Evolutionary conservation across 139 green algal genomes (phyloP), one percentile per base, ranked within the genome.

Genomic region (Gonium pectorale): DNA sequence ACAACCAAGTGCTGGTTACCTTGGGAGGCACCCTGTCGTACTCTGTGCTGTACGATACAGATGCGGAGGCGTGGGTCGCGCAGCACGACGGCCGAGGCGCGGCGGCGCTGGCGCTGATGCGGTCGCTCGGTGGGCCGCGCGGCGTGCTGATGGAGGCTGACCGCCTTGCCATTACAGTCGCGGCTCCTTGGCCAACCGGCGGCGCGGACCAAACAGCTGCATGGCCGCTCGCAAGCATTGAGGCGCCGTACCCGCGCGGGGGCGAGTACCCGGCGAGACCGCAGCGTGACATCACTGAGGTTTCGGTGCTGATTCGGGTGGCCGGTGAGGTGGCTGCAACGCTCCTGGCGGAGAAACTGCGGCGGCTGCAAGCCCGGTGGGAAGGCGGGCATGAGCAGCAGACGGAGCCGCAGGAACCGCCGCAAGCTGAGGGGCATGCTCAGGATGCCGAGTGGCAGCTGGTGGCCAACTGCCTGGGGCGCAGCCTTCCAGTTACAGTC

Each of bases 401-500:
- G 67, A 38, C 2, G 38, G 38, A 11, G 66, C 37, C 7, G 37
- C 63, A 70, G 63, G n/a, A 43, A 4, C 67, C 11, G 38, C 9
- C 56, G 67, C 40, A 75, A 31, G 8, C 3, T 40, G 27, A 46
- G 24, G 27, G 13, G 0, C 73, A 69, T n/a, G 73, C 38, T 13
- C 40, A 3, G 4, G 29, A 11, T 27, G 73, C 54, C 37, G 54
- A 38, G 26, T 81, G 37, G 37, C 54, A 82, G 8, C 41, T 82
- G 40, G 59, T 82, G 40, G 75, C 75, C 3, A 71, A 62, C 38
- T 62, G 41, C 40, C 37, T 46, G 54, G 75, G 75, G 5, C 40
- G 75, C 35, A 82, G 75, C 75, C 75, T 82, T 11, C 59, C 59
- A 31, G 59, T 82, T 29, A 27, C 7, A 2, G 72, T 68, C 35